A percentile compares a stretch with the other conserved stretches of the same genome.
Evolutionary conservation across 257 asterid genomes (phyloP).

Genomic region (Forsythia suspensa): DNA sequence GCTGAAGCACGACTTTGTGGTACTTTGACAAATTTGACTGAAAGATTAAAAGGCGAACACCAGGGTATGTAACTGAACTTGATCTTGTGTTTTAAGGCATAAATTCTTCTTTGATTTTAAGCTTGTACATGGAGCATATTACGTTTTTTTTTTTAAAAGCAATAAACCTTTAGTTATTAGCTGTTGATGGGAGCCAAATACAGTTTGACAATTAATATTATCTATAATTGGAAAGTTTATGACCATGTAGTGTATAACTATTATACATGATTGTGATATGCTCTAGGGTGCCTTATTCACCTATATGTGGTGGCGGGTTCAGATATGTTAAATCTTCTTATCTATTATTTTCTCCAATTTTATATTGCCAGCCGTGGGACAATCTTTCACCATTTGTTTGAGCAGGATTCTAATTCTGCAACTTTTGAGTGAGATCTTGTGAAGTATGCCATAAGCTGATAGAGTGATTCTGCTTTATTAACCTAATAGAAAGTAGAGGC

Average conservation of each 20-base stretch:
- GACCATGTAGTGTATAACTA: background rate
- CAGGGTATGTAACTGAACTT: conserved; percentile 39
- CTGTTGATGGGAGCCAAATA: background rate
- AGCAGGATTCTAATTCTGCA: background rate
- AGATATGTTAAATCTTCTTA: background rate
- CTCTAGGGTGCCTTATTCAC: background rate
- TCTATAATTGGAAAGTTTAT: background rate
- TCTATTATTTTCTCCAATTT: too few relatives aligned
- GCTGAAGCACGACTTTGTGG: conserved; percentile 72
- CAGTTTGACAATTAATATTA: background rate
- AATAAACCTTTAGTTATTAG: background rate
- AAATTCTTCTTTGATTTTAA: conserved; percentile 7
- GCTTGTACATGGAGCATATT: background rate
- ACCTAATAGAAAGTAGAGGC: background rate
- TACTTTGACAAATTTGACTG: conserved; percentile 53
- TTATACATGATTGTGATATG: background rate
- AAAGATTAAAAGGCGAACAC: conserved; percentile 37
- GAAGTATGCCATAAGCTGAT: background rate
- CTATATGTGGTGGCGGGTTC: background rate
- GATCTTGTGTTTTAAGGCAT: background rate
- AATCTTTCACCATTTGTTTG: background rate
- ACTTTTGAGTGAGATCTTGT: background rate
- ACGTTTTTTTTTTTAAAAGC: background rate
- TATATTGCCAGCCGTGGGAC: background rate
- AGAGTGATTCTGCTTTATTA: background rate